These are phyloP conservation scores for Flagelloscypha sp. DNA, from an alignment of 768 basidiomycete species.

Conservation along the genomic window DNA sequence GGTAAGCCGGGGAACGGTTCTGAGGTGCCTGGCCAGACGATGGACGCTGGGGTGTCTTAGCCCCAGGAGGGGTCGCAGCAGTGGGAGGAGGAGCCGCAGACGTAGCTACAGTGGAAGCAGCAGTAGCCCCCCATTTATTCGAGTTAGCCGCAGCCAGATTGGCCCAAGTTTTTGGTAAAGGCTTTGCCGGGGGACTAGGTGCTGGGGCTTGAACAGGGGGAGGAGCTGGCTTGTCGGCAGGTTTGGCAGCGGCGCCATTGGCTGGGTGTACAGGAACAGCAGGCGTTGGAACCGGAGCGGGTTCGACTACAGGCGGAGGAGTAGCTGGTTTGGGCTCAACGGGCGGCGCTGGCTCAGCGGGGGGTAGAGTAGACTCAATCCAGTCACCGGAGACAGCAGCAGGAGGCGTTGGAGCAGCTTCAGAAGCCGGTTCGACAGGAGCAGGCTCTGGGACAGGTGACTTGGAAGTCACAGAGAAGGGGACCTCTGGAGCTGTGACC, in stretches of 20 bases:
- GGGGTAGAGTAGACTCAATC: conserved; percentile 3
- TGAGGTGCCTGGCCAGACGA: conserved; percentile 27
- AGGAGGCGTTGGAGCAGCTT: conserved; percentile 23
- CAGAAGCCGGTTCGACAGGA: conserved; percentile 16
- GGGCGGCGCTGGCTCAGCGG: conserved; percentile 21
- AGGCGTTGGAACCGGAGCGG: conserved; percentile 21
- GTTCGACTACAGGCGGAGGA: conserved; percentile 20
- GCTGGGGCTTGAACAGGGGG: conserved; percentile 25
- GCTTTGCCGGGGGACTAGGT: conserved; percentile 31
- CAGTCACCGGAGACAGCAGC: background rate
- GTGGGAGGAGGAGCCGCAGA: conserved; percentile 20
- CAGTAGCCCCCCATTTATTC: conserved; percentile 79
- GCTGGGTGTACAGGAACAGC: conserved; percentile 17
- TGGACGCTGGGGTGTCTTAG: conserved; percentile 25
- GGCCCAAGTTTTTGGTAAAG: conserved; percentile 80
- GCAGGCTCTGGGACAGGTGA: conserved; percentile 16
- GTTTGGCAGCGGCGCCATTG: conserved; percentile 18
- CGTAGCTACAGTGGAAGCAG: conserved; percentile 38
- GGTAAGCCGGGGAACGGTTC: conserved; percentile 36
- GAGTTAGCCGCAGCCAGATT: conserved; percentile 78
- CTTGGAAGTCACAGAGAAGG: too few relatives aligned
- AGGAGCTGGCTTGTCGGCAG: conserved; percentile 22
- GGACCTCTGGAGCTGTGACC: conserved; percentile 20
- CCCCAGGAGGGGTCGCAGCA: conserved; percentile 34
- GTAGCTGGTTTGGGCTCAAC: conserved; percentile 19